Evolutionary conservation across 1,284 basidiomycete species (phyloP).

Genomic region (Chalciporus sp.): DNA sequence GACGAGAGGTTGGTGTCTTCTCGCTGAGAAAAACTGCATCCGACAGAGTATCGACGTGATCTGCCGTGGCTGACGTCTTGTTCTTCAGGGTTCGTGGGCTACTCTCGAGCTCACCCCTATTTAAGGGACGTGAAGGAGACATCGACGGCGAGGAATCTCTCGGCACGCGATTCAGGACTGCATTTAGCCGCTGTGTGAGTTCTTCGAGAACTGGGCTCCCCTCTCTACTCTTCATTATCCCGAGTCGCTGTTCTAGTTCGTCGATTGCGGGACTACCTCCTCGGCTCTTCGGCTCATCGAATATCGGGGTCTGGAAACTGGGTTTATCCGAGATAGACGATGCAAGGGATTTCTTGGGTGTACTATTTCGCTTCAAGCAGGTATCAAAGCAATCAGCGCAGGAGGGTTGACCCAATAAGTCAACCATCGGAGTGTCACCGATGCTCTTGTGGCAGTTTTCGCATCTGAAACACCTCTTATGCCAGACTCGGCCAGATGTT

Average conservation of each 20-base stretch:
- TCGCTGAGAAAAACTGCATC: slow-evolving; percentile 7
- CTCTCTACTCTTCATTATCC: slow-evolving; percentile 57
- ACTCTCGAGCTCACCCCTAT: slow-evolving; percentile 24
- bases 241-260: slow-evolving; percentile 58
- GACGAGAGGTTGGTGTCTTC: slow-evolving; percentile 5
- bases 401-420: slow-evolving; percentile 75
- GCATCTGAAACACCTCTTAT: slow-evolving; percentile 77
- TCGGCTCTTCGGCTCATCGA: slow-evolving; percentile 39
- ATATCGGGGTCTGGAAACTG: slow-evolving; percentile 42
- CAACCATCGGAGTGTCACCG: slow-evolving; percentile 73
- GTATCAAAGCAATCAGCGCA: slow-evolving; percentile 77
- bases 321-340: slow-evolving; percentile 29
- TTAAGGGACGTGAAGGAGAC: slow-evolving; percentile 8
- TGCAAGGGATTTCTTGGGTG: slow-evolving; percentile 42
- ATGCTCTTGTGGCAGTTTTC: slow-evolving; percentile 71
- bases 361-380: slow-evolving; percentile 58
- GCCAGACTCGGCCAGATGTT: slow-evolving; percentile 69
- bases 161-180: slow-evolving; percentile 41
- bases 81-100: slow-evolving; percentile 34
- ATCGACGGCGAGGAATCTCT: slow-evolving; percentile 26
- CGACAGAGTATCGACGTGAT: slow-evolving; percentile 4
- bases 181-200: slow-evolving; percentile 52
- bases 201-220: slow-evolving; percentile 65
- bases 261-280: slow-evolving; percentile 58
- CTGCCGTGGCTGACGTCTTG: slow-evolving; percentile 20